Conservation (phyloP, 129 eudicot species). For the Flaveria ramosissima region DNA sequence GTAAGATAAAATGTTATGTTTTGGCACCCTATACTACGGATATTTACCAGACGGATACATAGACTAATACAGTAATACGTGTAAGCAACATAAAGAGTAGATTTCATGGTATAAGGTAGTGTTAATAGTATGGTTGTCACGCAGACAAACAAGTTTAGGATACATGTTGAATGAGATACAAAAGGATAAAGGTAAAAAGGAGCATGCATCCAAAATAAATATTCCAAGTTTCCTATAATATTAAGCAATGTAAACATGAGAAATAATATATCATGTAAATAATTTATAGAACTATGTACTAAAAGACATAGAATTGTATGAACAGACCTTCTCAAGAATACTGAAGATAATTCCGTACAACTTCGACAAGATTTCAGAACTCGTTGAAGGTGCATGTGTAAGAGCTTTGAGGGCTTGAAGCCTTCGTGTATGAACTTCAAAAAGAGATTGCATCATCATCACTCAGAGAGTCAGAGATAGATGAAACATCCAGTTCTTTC, state of each 20-base stretch:
- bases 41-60: background rate
- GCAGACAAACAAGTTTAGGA: conserved; percentile 11
- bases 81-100: background rate
- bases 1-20: background rate
- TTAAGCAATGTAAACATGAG: background rate
- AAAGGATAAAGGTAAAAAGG: background rate
- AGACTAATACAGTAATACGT: background rate
- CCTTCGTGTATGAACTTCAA: conserved; percentile 41
- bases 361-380: conserved; percentile 67
- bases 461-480: background rate
- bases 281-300: background rate
- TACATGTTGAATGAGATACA: conserved; percentile 3
- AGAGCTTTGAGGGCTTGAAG: conserved; percentile 48
- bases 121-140: background rate
- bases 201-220: conserved; percentile 8
- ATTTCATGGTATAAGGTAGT: conserved; percentile 10
- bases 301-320: background rate
- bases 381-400: conserved; percentile 43
- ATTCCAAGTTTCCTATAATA: conserved; percentile 11
- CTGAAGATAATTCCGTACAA: conserved; percentile 83
- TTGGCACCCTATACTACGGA: background rate
- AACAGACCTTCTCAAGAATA: conserved; percentile 85
- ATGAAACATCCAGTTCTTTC: background rate
- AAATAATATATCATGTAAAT: conserved; percentile 5
- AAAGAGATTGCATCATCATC: conserved; percentile 21